Evolutionary conservation across 257 asterid genomes (phyloP), one percentile per base, ranked within the genome.

Genomic region (Lavandula angustifolia): DNA sequence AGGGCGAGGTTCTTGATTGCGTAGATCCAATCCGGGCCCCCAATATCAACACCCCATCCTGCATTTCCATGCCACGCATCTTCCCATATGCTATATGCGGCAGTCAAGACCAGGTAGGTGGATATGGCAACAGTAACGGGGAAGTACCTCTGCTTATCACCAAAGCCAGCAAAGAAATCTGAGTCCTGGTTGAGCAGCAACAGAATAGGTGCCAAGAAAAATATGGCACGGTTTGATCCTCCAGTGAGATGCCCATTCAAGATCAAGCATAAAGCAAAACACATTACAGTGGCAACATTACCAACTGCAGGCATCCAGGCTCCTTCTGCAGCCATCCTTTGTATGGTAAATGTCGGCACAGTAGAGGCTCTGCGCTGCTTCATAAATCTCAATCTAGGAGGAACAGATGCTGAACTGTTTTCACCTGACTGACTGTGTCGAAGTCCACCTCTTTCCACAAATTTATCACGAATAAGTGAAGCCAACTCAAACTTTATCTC

Each of bases 221-320:
- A 94, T 83, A 94, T 94, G 17, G 96, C 95, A 4, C 92, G 84
- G 63, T 90, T 94, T 33, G 99, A 90, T 67, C 99, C 99, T 48
- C 97, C 97, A 0, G 92, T 85, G 8, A 94, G 87, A 75, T 83
- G 88, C 67, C 76, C 69, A 50, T 94, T 94, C 81, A 94, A 78
- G 79, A 94, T 86, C 61, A 94, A 82, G 85, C 98, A 94, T 79
- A 94, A 83, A 0, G 89, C 87, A 62, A 94, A 94, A 79, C 96
- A 88, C 92, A 94, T 70, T 14, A 94, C 71, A 1, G 98, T 94
- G 63, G 99, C 96, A 56, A 94, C 96, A 32, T 94, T 94, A 60
- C 99, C 99, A 32, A 94, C 96, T 44, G 99, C 97, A 29, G 99
- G 95, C 99, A 94, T 94, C 99, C 99, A 94, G 14, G 96, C 96